A percentile compares a stretch with the other conserved stretches of the same genome.
phyloP scores from a whole-genome alignment of 2,329 filamentous ascomycete genomes.

The Zasmidium angulare region DNA sequence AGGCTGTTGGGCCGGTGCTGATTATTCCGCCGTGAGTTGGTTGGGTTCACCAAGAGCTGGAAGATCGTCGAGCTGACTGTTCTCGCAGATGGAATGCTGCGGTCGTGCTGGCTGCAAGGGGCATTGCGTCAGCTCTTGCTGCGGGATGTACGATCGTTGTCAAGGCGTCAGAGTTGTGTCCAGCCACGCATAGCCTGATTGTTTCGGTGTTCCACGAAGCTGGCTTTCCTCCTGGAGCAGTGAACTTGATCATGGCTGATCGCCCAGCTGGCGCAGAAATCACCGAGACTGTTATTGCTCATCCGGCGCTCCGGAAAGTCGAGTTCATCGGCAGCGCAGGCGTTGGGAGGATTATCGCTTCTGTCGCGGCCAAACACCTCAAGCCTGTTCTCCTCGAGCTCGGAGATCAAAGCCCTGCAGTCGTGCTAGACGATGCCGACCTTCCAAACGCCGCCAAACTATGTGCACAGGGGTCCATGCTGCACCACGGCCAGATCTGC shows the following conservation, averaged over 20 bases:
- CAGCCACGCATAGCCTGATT: slow-evolving; percentile 28
- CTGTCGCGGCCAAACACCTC: slow-evolving; percentile 6
- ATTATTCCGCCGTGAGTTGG: slow-evolving; percentile 3
- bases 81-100: slow-evolving; percentile 28
- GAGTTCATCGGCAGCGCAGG: slow-evolving; percentile 47
- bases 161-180: slow-evolving; percentile 26
- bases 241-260: slow-evolving; percentile 41
- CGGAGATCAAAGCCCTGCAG: slow-evolving; percentile 43
- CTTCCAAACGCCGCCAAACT: slow-evolving; percentile 33
- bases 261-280: slow-evolving; percentile 37
- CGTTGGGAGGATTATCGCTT: slow-evolving; percentile 44
- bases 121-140: slow-evolving; percentile 22
- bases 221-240: slow-evolving; percentile 43
- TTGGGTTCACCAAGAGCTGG: too few relatives aligned
- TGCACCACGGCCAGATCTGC: slow-evolving; percentile 39
- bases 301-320: slow-evolving; percentile 41
- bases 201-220: slow-evolving; percentile 40
- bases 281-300: slow-evolving; percentile 39
- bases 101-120: slow-evolving; percentile 22
- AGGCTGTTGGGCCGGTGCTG: slow-evolving; percentile 3
- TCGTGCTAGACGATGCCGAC: slow-evolving; percentile 8
- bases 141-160: slow-evolving; percentile 27
- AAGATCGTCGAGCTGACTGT: too few relatives aligned
- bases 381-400: slow-evolving; percentile 45
- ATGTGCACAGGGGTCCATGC: slow-evolving; percentile 30